phyloP scores from a whole-genome alignment of 2,329 filamentous ascomycete genomes.

The Mariannaea sp. region DNA sequence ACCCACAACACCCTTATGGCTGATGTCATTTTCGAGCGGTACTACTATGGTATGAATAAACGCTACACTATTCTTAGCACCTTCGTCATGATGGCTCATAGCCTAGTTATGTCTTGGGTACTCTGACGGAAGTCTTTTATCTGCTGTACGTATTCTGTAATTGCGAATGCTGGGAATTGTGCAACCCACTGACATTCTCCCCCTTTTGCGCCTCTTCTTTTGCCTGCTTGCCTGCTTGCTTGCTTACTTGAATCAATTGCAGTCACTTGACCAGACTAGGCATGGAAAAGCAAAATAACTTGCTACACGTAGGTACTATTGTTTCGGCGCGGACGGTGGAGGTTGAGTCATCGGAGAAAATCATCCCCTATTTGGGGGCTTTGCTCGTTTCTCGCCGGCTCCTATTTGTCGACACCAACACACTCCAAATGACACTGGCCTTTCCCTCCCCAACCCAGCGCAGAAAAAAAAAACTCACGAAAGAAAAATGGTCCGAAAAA shows the following conservation, averaged over 20 bases:
- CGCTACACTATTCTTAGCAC: background rate
- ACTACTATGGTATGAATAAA: background rate
- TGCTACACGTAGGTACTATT: no score
- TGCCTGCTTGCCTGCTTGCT: background rate
- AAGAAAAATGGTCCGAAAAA: background rate
- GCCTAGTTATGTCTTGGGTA: no score
- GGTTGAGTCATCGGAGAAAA: slow-evolving; percentile 13
- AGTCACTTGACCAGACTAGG: slow-evolving; percentile 2
- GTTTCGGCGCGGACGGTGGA: background rate
- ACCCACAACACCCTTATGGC: background rate
- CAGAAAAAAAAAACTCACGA: background rate
- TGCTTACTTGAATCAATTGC: background rate
- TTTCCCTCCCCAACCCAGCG: no score
- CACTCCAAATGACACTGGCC: no score
- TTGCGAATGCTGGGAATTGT: no score
- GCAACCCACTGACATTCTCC: no score
- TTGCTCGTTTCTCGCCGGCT: background rate
- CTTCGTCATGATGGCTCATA: background rate
- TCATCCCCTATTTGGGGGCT: background rate
- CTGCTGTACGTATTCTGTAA: no score
- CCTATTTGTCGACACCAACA: background rate
- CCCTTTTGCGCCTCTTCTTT: no score
- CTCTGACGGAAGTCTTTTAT: no score
- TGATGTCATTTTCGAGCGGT: slow-evolving; percentile 5
- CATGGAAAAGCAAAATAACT: no score